A percentile compares a stretch with the other conserved stretches of the same genome.
Conservation (phyloP, 2,329 filamentous ascomycete species). For the Pestalotiopsis sp. region DNA sequence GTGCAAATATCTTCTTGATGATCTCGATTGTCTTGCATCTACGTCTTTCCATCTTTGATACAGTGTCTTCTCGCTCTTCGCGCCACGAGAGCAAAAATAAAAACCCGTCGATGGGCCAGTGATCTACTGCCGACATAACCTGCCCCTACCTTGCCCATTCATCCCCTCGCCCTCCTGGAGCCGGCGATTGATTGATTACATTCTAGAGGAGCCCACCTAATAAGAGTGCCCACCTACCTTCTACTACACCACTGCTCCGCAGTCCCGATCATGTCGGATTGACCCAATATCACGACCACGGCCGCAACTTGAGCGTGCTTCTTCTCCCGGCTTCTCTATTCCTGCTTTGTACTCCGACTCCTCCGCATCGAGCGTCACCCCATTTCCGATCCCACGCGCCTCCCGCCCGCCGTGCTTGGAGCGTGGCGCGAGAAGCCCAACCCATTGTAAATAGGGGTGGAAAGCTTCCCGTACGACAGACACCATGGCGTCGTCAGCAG, state of each 20-base stretch:
- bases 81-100: neutral
- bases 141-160: neutral
- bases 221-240: neutral
- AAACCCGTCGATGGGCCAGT: neutral
- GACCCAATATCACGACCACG: conserved; percentile 29
- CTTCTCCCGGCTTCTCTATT: neutral
- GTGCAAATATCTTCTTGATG: neutral
- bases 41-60: neutral
- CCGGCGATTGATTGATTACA: neutral
- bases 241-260: neutral
- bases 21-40: neutral
- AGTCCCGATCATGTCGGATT: conserved; percentile 31
- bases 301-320: conserved; percentile 32
- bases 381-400: neutral
- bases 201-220: neutral
- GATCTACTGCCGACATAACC: neutral
- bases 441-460: neutral
- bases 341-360: neutral
- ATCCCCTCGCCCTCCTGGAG: neutral
- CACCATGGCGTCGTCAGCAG: conserved; percentile 55
- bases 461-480: conserved; percentile 22
- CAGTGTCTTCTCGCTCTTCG: neutral
- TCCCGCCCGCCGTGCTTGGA: neutral
- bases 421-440: neutral
- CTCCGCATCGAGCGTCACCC: neutral